Evolutionary conservation across 2,329 filamentous ascomycete genomes (phyloP).

Genomic region (Pseudocercospora fuligena): DNA sequence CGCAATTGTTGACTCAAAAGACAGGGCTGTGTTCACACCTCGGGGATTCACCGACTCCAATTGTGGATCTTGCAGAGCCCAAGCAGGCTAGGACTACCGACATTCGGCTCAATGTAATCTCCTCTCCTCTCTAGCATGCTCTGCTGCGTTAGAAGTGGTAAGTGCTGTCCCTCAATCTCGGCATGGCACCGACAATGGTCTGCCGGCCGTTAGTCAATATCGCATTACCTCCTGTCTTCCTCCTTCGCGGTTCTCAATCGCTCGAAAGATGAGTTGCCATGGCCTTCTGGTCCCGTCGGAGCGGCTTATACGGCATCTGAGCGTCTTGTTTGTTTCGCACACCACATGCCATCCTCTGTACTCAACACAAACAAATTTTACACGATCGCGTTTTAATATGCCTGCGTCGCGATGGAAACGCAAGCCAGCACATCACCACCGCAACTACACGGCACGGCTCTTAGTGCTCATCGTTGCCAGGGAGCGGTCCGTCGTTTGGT

Average conservation of each 20-base stretch:
- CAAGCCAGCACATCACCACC: constrained; percentile 29
- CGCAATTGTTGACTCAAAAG: not conserved
- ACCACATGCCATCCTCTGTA: constrained; percentile 28
- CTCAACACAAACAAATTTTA: constrained; percentile 33
- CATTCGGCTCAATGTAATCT: constrained; percentile 4
- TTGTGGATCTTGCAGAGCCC: not conserved
- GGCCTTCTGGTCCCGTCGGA: not conserved
- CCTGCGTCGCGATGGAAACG: constrained; percentile 35
- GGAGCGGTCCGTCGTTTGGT: not conserved
- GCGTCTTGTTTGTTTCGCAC: constrained; percentile 26
- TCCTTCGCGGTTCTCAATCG: not conserved
- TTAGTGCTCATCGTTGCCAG: constrained; percentile 20
- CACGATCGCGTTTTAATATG: constrained; percentile 31
- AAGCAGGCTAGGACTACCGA: not conserved
- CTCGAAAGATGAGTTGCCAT: not conserved
- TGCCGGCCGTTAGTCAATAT: not conserved
- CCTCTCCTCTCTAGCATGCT: not conserved
- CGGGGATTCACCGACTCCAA: not conserved
- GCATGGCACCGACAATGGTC: not conserved
- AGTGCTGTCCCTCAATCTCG: not conserved
- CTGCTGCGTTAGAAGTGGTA: not conserved
- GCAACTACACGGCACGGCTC: constrained; percentile 26
- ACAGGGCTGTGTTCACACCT: not conserved
- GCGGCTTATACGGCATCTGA: constrained; percentile 8
- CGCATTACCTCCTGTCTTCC: constrained; percentile 10